Percentiles rank a stretch among this genome's conserved stretches.
These are phyloP conservation scores for Pseudogymnoascus sp. DNA, from an alignment of 2,329 filamentous ascomycete species.

Conservation along the genomic window DNA sequence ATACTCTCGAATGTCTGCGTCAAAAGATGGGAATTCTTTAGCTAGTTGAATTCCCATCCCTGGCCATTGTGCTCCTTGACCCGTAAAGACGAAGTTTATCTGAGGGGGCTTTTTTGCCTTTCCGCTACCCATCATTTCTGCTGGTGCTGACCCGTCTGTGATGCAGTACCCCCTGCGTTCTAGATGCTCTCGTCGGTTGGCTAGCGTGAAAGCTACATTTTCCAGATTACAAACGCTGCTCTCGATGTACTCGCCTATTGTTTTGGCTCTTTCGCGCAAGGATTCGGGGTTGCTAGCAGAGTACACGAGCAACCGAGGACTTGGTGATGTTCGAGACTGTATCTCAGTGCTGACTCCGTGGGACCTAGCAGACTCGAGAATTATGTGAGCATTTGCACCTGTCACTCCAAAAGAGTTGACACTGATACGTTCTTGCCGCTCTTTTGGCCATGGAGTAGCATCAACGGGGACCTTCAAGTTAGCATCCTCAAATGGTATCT, in stretches of 20 bases:
- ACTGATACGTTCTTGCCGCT: constrained; percentile 11
- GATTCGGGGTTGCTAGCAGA: background rate
- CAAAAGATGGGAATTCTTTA: constrained; percentile 11
- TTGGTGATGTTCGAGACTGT: background rate
- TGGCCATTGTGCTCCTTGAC: constrained; percentile 23
- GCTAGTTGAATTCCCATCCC: constrained; percentile 15
- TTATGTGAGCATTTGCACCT: constrained; percentile 37
- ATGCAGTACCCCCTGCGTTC: constrained; percentile 5
- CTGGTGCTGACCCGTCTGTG: constrained; percentile 1
- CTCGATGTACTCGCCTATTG: background rate
- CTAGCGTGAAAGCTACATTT: constrained; percentile 10
- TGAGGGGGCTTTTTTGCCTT: background rate
- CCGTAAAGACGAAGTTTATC: constrained; percentile 16
- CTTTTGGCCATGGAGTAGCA: background rate
- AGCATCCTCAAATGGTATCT: constrained; percentile 1
- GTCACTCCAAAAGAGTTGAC: constrained; percentile 33
- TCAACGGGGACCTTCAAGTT: background rate
- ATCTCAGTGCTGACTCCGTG: background rate
- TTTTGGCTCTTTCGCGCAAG: background rate
- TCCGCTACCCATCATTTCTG: background rate
- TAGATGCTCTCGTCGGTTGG: constrained; percentile 4
- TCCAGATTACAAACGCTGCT: constrained; percentile 5
- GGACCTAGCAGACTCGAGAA: constrained; percentile 16
- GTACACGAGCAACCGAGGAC: background rate
- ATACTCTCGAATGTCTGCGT: background rate